These are phyloP conservation scores for Huntiella moniliformis DNA, from an alignment of 2,329 filamentous ascomycete species.

Conservation along the genomic window DNA sequence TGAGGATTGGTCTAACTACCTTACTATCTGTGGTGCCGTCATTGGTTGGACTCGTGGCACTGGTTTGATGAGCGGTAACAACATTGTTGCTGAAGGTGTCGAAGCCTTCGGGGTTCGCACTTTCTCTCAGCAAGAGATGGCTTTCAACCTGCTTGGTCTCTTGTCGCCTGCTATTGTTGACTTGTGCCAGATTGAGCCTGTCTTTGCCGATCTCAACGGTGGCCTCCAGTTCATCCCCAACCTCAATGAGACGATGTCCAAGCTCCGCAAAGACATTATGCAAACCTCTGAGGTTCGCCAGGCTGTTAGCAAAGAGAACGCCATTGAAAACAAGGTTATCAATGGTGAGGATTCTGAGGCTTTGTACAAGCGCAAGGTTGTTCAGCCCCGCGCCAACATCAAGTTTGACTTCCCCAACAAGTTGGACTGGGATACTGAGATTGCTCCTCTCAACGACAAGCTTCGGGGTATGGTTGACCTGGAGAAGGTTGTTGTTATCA, in stretches of 20 bases:
- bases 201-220: constrained; percentile 94
- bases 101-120: constrained; percentile 94
- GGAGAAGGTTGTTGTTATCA: constrained; percentile 93
- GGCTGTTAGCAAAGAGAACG: constrained; percentile 86
- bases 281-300: constrained; percentile 86
- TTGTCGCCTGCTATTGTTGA: constrained; percentile 92
- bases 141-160: constrained; percentile 89
- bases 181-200: constrained; percentile 84
- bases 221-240: constrained; percentile 95
- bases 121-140: constrained; percentile 99
- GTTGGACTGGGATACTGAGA: constrained; percentile 78
- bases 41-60: constrained; percentile 99
- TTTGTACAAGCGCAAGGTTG: constrained; percentile 82
- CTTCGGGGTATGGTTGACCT: constrained; percentile 98
- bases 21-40: constrained; percentile 93
- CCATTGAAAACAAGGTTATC: constrained; percentile 92
- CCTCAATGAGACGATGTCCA: constrained; percentile 84
- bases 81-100: constrained; percentile 89
- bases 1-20: constrained; percentile 91
- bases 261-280: constrained; percentile 82
- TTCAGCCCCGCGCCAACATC: constrained; percentile 91
- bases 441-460: constrained; percentile 70
- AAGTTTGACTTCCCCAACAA: constrained; percentile 88
- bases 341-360: constrained; percentile 85
- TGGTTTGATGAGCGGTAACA: constrained; percentile 94